Conservation (phyloP, 2,329 filamentous ascomycete species). For the Fusarium sp. region DNA sequence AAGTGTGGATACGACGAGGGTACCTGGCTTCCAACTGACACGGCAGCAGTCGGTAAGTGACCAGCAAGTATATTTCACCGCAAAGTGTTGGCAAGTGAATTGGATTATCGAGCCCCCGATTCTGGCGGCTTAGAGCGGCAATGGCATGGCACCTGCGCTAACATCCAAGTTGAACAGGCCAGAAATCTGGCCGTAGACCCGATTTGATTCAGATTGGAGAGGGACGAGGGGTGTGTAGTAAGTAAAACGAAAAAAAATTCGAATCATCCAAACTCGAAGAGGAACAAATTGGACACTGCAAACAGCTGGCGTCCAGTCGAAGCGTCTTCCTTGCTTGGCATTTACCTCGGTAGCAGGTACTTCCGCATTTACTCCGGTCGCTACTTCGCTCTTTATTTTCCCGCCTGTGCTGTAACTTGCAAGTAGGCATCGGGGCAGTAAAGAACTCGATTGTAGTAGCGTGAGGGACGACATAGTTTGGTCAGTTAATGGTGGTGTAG, state of each 20-base stretch:
- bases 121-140: conserved; percentile 47
- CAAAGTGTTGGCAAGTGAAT: conserved; percentile 31
- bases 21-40: conserved; percentile 29
- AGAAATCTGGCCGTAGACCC: conserved; percentile 41
- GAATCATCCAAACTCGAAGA: conserved; percentile 28
- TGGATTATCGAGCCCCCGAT: conserved; percentile 30
- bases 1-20: conserved; percentile 41
- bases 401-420: conserved; percentile 38
- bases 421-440: conserved; percentile 7
- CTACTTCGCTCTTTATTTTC: conserved; percentile 35
- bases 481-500: not conserved
- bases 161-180: conserved; percentile 33
- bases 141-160: conserved; percentile 45
- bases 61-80: conserved; percentile 35
- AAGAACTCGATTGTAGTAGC: not conserved
- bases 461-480: not conserved
- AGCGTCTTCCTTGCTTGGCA: conserved; percentile 39
- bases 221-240: conserved; percentile 17
- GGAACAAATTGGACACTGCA: conserved; percentile 41
- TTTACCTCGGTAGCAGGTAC: conserved; percentile 42
- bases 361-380: conserved; percentile 41
- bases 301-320: conserved; percentile 44
- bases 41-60: conserved; percentile 40
- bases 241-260: conserved; percentile 35
- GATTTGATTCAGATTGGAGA: conserved; percentile 37